Conservation (phyloP, 106 monocot species). For the Dendrobium nobile region DNA sequence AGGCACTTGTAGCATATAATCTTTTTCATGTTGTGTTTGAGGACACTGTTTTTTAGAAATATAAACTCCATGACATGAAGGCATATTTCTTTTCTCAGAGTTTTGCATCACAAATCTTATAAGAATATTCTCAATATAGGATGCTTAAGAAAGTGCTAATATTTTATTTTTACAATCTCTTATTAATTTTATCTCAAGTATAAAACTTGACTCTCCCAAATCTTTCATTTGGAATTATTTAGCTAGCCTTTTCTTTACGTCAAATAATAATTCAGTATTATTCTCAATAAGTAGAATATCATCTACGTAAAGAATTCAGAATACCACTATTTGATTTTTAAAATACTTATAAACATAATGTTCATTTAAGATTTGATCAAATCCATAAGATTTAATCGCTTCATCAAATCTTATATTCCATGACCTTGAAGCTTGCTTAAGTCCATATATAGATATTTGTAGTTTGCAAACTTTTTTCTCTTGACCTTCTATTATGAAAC, state of each 20-base stretch:
- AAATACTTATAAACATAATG: not conserved
- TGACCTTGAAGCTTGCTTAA: no score
- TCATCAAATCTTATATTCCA: no score
- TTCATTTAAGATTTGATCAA: not conserved
- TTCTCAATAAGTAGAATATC: conserved; percentile 9
- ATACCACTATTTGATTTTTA: not conserved
- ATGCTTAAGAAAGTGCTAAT: not conserved
- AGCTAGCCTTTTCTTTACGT: not conserved
- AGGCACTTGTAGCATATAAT: not conserved
- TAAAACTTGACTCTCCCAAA: not conserved
- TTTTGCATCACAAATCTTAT: not conserved
- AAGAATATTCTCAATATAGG: not conserved
- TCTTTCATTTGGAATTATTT: not conserved
- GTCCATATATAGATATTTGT: no score
- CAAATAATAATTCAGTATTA: not conserved
- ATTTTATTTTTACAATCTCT: not conserved
- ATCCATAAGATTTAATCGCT: no score
- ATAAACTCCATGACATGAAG: not conserved
- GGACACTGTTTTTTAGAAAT: conserved; percentile 1
- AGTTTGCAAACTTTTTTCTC: no score
- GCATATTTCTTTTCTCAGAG: not conserved
- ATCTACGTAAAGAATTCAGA: not conserved
- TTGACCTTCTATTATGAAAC: no score
- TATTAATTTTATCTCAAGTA: not conserved
- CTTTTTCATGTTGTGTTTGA: not conserved